phyloP scores from a whole-genome alignment of 345 rosid species.

The Salix purpurea region DNA sequence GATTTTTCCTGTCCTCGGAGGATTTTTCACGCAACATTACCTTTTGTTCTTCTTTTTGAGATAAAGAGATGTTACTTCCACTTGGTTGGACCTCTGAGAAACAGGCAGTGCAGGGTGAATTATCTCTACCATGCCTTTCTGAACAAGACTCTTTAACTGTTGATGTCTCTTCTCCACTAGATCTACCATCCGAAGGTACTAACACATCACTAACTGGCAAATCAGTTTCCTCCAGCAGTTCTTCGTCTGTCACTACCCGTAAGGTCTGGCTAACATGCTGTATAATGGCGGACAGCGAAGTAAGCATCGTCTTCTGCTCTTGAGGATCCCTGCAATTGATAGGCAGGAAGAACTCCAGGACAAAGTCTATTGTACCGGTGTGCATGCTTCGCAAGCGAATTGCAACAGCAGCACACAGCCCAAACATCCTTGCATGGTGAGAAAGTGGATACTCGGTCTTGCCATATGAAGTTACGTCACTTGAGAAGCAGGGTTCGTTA shows the following conservation, averaged over 20 bases:
- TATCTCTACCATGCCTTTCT: conserved; percentile 27
- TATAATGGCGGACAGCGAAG: conserved; percentile 59
- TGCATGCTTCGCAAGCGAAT: conserved; percentile 68
- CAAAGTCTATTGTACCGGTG: conserved; percentile 67
- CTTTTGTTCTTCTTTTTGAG: conserved; percentile 25
- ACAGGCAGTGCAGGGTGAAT: conserved; percentile 28
- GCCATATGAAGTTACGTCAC: conserved; percentile 52
- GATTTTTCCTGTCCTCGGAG: conserved; percentile 18
- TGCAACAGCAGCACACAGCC: conserved; percentile 75
- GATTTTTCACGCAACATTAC: conserved; percentile 23
- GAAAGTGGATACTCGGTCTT: conserved; percentile 86
- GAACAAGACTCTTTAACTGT: conserved; percentile 27
- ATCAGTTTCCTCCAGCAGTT: conserved; percentile 52
- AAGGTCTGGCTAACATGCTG: conserved; percentile 66
- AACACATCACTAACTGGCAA: conserved; percentile 34
- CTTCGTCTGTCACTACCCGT: conserved; percentile 69
- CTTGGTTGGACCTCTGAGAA: conserved; percentile 25
- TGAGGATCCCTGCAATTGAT: conserved; percentile 51
- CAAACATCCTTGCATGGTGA: conserved; percentile 87
- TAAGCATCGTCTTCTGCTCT: conserved; percentile 66
- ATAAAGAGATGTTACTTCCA: conserved; percentile 19
- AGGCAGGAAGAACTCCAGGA: conserved; percentile 92
- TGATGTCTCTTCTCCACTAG: conserved; percentile 33
- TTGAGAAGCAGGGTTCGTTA: conserved; percentile 78
- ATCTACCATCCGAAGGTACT: conserved; percentile 22